Conservation (phyloP, 495 filamentous ascomycete genomes). For the Paragyromitra xinjiangensis region DNA sequence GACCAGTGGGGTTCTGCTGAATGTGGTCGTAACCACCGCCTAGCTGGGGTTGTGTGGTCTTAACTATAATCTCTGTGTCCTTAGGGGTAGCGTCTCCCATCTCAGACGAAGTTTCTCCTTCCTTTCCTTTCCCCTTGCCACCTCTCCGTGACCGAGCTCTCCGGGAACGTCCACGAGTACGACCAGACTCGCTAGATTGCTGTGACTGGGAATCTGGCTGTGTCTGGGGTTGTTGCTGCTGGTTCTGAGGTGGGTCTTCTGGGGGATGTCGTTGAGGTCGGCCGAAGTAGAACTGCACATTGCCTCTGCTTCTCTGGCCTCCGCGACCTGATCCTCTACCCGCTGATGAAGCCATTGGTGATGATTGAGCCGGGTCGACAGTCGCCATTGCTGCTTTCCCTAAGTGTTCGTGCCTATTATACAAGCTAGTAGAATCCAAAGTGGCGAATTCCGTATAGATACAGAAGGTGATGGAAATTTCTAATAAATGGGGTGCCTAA, state of each 20-base stretch:
- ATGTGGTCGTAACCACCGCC: not conserved
- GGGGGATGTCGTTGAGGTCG: constrained; percentile 26
- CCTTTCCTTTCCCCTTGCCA: constrained; percentile 12
- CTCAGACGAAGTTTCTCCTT: constrained; percentile 20
- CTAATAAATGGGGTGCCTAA: constrained; percentile 4
- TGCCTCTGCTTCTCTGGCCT: constrained; percentile 21
- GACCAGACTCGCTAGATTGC: constrained; percentile 25
- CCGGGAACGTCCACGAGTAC: constrained; percentile 22
- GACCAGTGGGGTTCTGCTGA: not conserved
- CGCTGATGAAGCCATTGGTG: not conserved
- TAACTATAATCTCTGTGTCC: not conserved
- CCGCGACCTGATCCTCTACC: constrained; percentile 25
- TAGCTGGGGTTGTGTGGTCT: not conserved
- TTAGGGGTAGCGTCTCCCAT: not conserved
- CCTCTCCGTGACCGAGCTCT: constrained; percentile 25
- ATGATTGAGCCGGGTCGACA: constrained; percentile 35
- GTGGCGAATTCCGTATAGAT: not conserved
- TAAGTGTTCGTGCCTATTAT: constrained; percentile 11
- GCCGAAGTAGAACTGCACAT: constrained; percentile 45
- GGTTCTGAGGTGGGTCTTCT: constrained; percentile 12
- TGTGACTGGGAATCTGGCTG: constrained; percentile 24
- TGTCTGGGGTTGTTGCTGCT: constrained; percentile 3
- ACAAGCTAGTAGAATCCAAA: constrained; percentile 25
- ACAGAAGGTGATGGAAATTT: not conserved
- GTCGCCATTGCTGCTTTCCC: constrained; percentile 32